Conservation (phyloP, 306 rosid species). For the Citrullus amarus region DNA sequence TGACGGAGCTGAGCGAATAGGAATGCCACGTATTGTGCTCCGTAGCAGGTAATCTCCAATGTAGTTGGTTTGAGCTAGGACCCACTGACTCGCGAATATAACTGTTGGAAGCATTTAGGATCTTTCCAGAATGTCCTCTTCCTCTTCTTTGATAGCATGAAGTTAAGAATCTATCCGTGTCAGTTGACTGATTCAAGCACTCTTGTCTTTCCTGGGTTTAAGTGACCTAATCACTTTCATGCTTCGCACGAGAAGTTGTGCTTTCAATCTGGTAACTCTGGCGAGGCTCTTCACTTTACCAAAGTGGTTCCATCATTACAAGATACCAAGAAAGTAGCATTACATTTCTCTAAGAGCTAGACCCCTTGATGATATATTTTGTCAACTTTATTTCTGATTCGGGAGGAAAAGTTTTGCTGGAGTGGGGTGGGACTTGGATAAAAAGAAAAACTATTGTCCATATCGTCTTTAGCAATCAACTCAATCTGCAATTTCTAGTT, state of each 20-base stretch:
- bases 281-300: neutral
- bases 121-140: neutral
- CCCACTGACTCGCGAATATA: neutral
- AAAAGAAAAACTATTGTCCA: neutral
- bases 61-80: neutral
- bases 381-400: neutral
- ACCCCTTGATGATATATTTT: neutral
- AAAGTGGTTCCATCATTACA: neutral
- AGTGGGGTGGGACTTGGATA: neutral
- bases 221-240: neutral
- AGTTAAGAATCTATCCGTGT: neutral
- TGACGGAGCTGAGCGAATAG: conserved; percentile 60
- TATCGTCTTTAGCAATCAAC: neutral
- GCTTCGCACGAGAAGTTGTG: neutral
- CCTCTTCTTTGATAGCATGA: neutral
- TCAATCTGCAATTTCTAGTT: neutral
- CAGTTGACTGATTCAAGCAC: neutral
- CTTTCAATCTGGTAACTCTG: neutral
- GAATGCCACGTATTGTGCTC: conserved; percentile 76
- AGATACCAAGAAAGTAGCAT: neutral
- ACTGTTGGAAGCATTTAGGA: neutral
- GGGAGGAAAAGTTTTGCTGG: neutral
- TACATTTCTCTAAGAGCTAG: neutral
- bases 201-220: neutral
- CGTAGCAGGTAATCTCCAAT: conserved; percentile 56